Percentiles rank a stretch among this genome's conserved stretches.
phyloP scores from a whole-genome alignment of 2,329 filamentous ascomycete species.

The Beauveria caledonica region DNA sequence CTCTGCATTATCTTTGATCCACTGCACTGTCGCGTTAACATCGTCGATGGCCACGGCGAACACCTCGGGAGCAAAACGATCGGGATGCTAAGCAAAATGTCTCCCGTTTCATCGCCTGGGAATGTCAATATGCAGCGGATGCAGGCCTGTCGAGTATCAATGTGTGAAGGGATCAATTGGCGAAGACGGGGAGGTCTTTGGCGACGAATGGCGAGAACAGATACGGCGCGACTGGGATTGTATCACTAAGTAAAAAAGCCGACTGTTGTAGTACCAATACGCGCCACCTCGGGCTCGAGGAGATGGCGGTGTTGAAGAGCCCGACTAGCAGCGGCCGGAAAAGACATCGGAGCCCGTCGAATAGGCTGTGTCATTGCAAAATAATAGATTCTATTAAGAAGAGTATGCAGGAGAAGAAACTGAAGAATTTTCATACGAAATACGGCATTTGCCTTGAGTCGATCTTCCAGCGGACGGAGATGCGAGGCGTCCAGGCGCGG shows the following conservation, averaged over 20 bases:
- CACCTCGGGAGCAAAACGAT: slow-evolving; percentile 41
- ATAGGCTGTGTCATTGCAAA: background rate
- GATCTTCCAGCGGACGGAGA: background rate
- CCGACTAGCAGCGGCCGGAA: slow-evolving; percentile 25
- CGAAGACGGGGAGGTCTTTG: slow-evolving; percentile 25
- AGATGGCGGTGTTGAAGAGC: slow-evolving; percentile 27
- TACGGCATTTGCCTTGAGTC: background rate
- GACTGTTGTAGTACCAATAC: slow-evolving; percentile 33
- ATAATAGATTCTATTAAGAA: too few relatives aligned
- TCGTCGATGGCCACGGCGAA: slow-evolving; percentile 42
- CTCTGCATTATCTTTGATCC: slow-evolving; percentile 30
- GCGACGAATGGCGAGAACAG: slow-evolving; percentile 29
- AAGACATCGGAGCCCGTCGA: slow-evolving; percentile 10
- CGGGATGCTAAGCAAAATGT: slow-evolving; percentile 39
- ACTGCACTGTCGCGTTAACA: slow-evolving; percentile 34
- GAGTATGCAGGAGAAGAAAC: background rate
- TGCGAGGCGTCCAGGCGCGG: slow-evolving; percentile 1
- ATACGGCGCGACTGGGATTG: slow-evolving; percentile 27
- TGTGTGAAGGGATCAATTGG: slow-evolving; percentile 20
- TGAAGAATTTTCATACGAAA: background rate
- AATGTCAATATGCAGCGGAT: slow-evolving; percentile 36
- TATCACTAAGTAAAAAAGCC: slow-evolving; percentile 26
- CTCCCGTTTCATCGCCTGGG: slow-evolving; percentile 33
- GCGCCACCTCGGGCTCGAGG: slow-evolving; percentile 33
- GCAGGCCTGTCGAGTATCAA: slow-evolving; percentile 26